Evolutionary conservation across 1,284 basidiomycete species (phyloP), one percentile per base, ranked within the genome.

Genomic region (Ceraceosorus bombacis): DNA sequence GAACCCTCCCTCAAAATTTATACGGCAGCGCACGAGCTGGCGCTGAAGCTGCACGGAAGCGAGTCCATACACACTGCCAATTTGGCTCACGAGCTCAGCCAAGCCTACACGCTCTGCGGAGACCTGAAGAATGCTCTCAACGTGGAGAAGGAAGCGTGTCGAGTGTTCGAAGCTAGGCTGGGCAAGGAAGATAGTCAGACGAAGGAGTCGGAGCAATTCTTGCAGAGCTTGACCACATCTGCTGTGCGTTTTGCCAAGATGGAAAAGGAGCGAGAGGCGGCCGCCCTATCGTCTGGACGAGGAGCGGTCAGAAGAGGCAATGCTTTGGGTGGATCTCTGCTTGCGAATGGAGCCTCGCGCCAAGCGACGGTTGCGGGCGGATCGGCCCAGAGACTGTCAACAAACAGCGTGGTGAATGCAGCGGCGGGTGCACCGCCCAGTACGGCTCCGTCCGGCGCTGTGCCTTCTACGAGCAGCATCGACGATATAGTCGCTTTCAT

Each of bases 131-230:
- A 66, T 49, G 75, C 75, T 13, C 65, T 77, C 48, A 51, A 57
- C 15, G 62, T 71, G 10, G 74, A 73, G 56, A 76, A 76, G 64
- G 71, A 75, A 53, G 72, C 72, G 2, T 65, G 66, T 58, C 63
- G 72, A 12, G 66, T 77, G 49, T 76, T 77, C 58, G 70, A 74
- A 49, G 67, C 58, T 38, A 59, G 70, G 15, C 64, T 76, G 38
- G 75, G 75, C 54, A 72, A 72, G 65, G 75, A 76, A 1, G 74
- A 77, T 55, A 64, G 68, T 7, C 70, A 72, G 52, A 76, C 75
- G 27, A 67, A 73, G 60, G 74, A 76, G 64, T 68, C 67, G 50
- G 68, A 73, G 17, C 58, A 63, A n/a, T 75, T 75, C 67, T 71
- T 74, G 54, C 58, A 60, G 50, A 68, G 64, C 53, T 63, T 77